Base-by-base conservation (phyloP, 1,139 yeast genomes). In the Candida sanyaensis region DNA sequence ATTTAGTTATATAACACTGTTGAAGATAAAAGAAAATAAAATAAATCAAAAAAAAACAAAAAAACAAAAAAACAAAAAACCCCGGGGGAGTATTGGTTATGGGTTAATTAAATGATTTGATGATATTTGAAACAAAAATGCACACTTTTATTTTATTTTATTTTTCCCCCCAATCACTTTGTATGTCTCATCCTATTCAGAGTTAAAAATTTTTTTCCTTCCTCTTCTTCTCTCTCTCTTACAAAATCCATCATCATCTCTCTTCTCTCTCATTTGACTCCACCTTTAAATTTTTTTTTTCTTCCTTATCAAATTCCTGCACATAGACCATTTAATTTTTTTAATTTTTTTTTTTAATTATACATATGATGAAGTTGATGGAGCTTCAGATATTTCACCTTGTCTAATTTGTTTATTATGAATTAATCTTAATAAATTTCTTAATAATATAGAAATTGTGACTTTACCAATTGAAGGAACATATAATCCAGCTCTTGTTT, bases 401-500 rank as follows among this genome's bases (percentile, higher is more conserved):
- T 55, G 49, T 55, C 72, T 62, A 37, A 65, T 65, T 46, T 59
- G 49, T 55, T 77, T 79, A 67, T 90, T 91, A 43, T 86, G 84
- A 56, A 88, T 81, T 54, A 93, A 74, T 55, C 99, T 80, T 48
- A 93, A 69, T 66, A 93, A 75, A 64, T 93, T 93, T 65, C 99
- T 81, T 64, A 93, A 73, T 44, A 93, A 73, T 97, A 93, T 93
- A 47, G 96, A 81, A 53, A 93, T 92, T 33, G 99, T 93, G 26
- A 93, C 98, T 67, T 93, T 93, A 12, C 99, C 99, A 34, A 92
- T 90, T 57, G 91, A 86, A 23, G 99, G 99, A 29, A 93, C 97
- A 61, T 92, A 93, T 43, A 93, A 73, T 1, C 96, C 87, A 5
- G 99, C 98, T 58, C 81, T 86, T 48, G 79, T 79, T 70, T 92